Conservation (phyloP, 768 basidiomycete species). For the Glaciozyma antarctica region DNA sequence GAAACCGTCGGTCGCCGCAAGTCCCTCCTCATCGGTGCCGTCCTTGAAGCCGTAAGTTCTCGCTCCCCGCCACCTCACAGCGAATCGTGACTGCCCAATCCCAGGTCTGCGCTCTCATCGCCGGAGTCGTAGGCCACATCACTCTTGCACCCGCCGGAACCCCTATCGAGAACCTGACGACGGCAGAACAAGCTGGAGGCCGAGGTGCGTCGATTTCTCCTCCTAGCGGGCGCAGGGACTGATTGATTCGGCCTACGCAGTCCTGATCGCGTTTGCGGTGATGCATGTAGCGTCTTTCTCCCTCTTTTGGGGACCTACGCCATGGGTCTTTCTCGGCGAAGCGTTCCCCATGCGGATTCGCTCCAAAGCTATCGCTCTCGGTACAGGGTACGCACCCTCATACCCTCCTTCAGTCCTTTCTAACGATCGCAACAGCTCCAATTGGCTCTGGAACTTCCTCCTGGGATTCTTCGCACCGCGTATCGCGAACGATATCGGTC, state of each 20-base stretch:
- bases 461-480: neutral
- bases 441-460: constrained; percentile 5
- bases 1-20: constrained; percentile 67
- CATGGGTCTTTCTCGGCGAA: neutral
- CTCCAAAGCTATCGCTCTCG: constrained; percentile 20
- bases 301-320: neutral
- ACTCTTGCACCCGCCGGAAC: constrained; percentile 52
- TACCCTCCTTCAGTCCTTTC: neutral
- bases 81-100: neutral
- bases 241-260: constrained; percentile 46
- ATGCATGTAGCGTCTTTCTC: constrained; percentile 43
- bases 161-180: no score
- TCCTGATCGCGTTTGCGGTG: constrained; percentile 66
- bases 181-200: no score
- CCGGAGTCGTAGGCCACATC: constrained; percentile 63
- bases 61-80: neutral
- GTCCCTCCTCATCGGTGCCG: constrained; percentile 59
- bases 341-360: constrained; percentile 28
- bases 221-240: neutral
- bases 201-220: neutral
- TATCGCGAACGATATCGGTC: constrained; percentile 3
- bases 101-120: constrained; percentile 37
- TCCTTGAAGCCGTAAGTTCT: constrained; percentile 45
- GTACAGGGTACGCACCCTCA: neutral
- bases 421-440: neutral